phyloP scores from a whole-genome alignment of 305 asterid species.

The Petunia hybrid region DNA sequence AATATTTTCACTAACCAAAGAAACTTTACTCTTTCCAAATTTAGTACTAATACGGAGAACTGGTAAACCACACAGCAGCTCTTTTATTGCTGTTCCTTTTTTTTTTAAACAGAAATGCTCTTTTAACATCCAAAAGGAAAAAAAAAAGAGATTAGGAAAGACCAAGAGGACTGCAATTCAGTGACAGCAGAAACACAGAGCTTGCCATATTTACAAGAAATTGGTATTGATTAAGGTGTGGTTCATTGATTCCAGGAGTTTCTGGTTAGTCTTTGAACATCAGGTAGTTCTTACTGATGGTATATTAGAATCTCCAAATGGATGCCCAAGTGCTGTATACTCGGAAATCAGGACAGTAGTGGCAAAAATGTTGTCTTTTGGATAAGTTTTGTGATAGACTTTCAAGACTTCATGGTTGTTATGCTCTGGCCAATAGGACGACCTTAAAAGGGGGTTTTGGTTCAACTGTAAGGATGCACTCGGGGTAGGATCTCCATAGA shows the following conservation, averaged over 20 bases:
- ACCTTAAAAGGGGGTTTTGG: not conserved
- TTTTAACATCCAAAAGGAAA: not conserved
- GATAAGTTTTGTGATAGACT: not conserved
- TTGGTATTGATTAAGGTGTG: not conserved
- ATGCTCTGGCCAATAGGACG: not conserved
- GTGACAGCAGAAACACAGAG: not conserved
- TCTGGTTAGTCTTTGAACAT: not conserved
- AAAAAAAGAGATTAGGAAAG: not conserved
- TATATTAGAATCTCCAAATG: not conserved
- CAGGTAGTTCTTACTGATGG: not conserved
- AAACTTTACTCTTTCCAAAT: not conserved
- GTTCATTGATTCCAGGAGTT: not conserved
- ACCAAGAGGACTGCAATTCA: not conserved
- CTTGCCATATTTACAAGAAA: not conserved
- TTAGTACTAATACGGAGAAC: conserved; percentile 2
- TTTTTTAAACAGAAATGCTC: not conserved
- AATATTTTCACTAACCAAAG: not conserved
- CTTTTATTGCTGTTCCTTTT: not conserved
- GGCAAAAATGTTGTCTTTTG: not conserved
- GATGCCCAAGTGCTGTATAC: not conserved
- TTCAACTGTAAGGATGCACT: not conserved
- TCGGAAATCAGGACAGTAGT: not conserved
- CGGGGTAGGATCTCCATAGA: no score
- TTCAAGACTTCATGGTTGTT: not conserved
- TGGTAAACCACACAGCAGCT: not conserved